phyloP scores from a whole-genome alignment of 148 eudicot species.

The Oxyria digyna region DNA sequence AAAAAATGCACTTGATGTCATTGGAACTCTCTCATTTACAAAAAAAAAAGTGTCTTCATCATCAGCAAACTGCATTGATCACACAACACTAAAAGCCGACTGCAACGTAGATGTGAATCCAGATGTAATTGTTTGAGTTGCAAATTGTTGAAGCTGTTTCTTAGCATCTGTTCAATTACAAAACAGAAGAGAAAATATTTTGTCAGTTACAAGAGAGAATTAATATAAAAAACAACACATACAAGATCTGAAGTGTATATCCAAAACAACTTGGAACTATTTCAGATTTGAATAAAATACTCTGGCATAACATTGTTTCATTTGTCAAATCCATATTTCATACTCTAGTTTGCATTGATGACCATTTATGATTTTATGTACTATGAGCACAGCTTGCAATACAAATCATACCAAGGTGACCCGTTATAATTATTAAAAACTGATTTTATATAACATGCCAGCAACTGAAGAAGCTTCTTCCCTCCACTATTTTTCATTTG shows the following conservation, averaged over 20 bases:
- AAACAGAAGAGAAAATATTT: neutral
- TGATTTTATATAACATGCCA: neutral
- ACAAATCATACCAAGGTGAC: neutral
- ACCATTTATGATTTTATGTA: neutral
- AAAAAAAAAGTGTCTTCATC: neutral
- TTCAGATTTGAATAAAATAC: neutral
- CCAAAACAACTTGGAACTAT: no score
- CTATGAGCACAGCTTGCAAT: neutral
- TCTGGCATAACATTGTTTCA: neutral
- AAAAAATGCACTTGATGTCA: no score
- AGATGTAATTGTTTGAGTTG: slow-evolving; percentile 82
- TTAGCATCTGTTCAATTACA: slow-evolving; percentile 64
- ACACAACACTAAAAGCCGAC: slow-evolving; percentile 80
- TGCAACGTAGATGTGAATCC: slow-evolving; percentile 69
- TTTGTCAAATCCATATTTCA: neutral
- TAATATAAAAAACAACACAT: neutral
- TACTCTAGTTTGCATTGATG: neutral
- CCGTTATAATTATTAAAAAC: neutral
- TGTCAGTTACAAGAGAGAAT: neutral
- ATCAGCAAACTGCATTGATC: slow-evolving; percentile 12
- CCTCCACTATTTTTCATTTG: neutral
- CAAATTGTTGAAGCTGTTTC: slow-evolving; percentile 94
- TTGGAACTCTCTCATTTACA: neutral
- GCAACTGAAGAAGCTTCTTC: neutral
- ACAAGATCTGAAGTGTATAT: neutral